Evolutionary conservation across 306 rosid genomes (phyloP).

Genomic region (Trifolium dubium): DNA sequence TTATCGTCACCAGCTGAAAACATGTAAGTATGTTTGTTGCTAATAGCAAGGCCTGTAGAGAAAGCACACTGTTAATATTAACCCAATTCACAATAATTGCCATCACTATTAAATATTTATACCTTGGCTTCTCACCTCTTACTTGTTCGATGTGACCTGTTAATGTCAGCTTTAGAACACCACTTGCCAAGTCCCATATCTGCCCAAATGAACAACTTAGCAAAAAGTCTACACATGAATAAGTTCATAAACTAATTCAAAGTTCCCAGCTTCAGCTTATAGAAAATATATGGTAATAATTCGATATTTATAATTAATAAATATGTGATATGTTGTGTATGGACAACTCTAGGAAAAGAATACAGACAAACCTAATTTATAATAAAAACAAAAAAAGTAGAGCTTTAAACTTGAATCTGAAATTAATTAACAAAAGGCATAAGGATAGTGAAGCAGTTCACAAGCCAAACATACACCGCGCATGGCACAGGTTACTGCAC

Average conservation of each 20-base stretch:
- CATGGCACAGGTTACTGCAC: not conserved
- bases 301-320: slow-evolving; percentile 5
- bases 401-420: slow-evolving; percentile 3
- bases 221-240: not conserved
- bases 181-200: slow-evolving; percentile 98
- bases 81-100: slow-evolving; percentile 27
- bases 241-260: slow-evolving; percentile 30
- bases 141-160: slow-evolving; percentile 97
- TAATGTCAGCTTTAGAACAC: slow-evolving; percentile 82
- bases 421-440: slow-evolving; percentile 16
- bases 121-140: slow-evolving; percentile 65
- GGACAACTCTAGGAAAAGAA: slow-evolving; percentile 18
- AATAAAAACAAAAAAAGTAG: slow-evolving; percentile 8
- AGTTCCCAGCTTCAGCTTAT: not conserved
- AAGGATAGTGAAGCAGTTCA: not conserved
- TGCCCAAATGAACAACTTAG: slow-evolving; percentile 52
- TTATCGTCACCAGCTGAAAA: slow-evolving; percentile 99
- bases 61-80: slow-evolving; percentile 31
- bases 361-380: slow-evolving; percentile 12
- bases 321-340: not conserved
- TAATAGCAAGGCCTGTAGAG: slow-evolving; percentile 86
- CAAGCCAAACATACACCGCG: not conserved
- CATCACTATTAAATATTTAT: slow-evolving; percentile 26
- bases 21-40: slow-evolving; percentile 92
- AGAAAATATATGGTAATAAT: slow-evolving; percentile 13